These are phyloP conservation scores for Petunia secreta DNA, from an alignment of 257 asterid genomes.

Conservation along the genomic window DNA sequence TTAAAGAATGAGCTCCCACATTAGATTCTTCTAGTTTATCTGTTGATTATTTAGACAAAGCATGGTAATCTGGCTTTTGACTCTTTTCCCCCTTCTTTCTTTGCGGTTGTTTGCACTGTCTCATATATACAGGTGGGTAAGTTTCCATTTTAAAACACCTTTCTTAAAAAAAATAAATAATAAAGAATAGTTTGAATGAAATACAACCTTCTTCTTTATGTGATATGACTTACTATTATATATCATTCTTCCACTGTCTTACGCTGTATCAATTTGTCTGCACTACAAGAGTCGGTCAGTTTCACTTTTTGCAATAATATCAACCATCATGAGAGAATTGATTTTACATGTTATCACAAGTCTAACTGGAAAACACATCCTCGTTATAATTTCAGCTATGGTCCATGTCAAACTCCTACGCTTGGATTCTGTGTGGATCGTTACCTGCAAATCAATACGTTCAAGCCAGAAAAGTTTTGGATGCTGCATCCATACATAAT, in stretches of 20 bases:
- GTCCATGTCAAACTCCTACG: conserved; percentile 96
- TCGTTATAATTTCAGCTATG: conserved; percentile 64
- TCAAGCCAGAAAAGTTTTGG: conserved; percentile 89
- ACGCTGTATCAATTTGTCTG: not conserved
- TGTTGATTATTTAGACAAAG: conserved; percentile 13
- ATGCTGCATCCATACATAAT: conserved; percentile 70
- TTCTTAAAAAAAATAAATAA: no score
- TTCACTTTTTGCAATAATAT: not conserved
- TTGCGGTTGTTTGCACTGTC: not conserved
- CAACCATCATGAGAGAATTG: not conserved
- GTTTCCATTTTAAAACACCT: no score
- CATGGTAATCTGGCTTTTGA: not conserved
- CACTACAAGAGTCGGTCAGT: conserved; percentile 10
- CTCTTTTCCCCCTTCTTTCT: not conserved
- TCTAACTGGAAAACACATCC: conserved; percentile 13
- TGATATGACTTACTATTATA: not conserved
- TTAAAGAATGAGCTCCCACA: not conserved
- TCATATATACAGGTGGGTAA: no score
- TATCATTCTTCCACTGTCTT: not conserved
- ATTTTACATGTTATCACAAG: not conserved
- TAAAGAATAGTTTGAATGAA: no score
- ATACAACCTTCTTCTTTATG: not conserved
- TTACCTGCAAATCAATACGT: conserved; percentile 73
- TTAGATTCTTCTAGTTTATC: not conserved
- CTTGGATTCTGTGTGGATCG: conserved; percentile 93